Evolutionary conservation across 2,329 filamentous ascomycete species (phyloP).

Genomic region (Xylariaceae sp.): DNA sequence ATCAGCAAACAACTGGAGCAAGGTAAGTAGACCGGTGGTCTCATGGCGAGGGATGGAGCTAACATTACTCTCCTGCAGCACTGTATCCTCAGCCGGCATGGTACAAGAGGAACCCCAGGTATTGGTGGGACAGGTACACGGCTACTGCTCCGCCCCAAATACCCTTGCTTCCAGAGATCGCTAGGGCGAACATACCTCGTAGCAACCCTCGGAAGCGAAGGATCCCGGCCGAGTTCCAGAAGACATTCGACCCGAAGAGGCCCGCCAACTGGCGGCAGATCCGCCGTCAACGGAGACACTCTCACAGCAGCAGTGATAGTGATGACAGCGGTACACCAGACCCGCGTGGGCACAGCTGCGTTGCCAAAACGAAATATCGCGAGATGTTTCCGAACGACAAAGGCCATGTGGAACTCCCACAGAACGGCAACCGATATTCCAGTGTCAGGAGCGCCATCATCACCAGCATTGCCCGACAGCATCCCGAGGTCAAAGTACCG

Average conservation of each 20-base stretch:
- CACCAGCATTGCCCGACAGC: too few species aligned
- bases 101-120: conserved; percentile 7
- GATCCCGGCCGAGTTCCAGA: conserved; percentile 22
- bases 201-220: conserved; percentile 26
- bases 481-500: too few species aligned
- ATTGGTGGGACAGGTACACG: conserved; percentile 6
- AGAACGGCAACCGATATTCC: too few species aligned
- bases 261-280: not conserved
- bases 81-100: conserved; percentile 14
- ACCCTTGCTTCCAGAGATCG: conserved; percentile 19
- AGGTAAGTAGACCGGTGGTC: conserved; percentile 16
- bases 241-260: not conserved
- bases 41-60: conserved; percentile 5
- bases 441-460: too few species aligned
- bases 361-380: too few species aligned
- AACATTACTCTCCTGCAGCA: conserved; percentile 10
- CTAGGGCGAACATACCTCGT: conserved; percentile 15
- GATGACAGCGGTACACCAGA: not conserved
- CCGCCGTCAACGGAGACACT: not conserved
- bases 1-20: conserved; percentile 21
- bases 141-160: conserved; percentile 5
- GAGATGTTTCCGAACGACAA: too few species aligned
- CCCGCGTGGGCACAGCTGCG: too few species aligned
- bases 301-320: not conserved
- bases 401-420: too few species aligned